phyloP scores from a whole-genome alignment of 139 green algal species.

The Chlorella sp. region DNA sequence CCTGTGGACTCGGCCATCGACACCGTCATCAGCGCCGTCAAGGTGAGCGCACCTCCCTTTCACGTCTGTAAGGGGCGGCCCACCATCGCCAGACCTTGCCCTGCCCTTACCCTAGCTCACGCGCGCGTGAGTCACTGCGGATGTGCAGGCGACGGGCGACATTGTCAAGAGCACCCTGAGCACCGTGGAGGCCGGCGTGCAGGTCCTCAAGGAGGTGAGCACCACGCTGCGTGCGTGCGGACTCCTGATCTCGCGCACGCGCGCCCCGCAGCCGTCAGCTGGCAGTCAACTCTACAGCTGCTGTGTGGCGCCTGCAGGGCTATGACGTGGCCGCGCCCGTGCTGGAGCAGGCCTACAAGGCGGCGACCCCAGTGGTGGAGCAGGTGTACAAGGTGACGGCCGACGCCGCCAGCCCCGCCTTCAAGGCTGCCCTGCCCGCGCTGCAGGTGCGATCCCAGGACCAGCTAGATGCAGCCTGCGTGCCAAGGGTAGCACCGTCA shows the following conservation, averaged over 20 bases:
- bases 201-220: constrained; percentile 34
- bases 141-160: constrained; percentile 30
- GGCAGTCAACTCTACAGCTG: neutral
- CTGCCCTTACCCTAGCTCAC: too few species aligned
- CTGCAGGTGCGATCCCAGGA: constrained; percentile 34
- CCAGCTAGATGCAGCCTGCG: neutral
- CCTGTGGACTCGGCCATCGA: neutral
- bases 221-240: neutral
- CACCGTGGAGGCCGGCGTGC: constrained; percentile 21
- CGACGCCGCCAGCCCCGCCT: constrained; percentile 36
- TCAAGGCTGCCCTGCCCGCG: constrained; percentile 36
- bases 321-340: constrained; percentile 57
- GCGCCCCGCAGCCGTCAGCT: neutral
- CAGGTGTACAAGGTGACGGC: constrained; percentile 23
- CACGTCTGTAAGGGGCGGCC: neutral
- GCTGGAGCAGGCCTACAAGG: constrained; percentile 42
- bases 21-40: neutral
- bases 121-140: too few species aligned
- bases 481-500: neutral
- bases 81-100: neutral
- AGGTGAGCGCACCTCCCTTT: neutral
- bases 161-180: constrained; percentile 28
- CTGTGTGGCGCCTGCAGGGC: constrained; percentile 21
- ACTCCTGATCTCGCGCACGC: neutral
- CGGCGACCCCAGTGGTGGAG: constrained; percentile 40